These are phyloP conservation scores for Leucocoprinus leucothites DNA, from an alignment of 768 basidiomycete species.

Conservation along the genomic window DNA sequence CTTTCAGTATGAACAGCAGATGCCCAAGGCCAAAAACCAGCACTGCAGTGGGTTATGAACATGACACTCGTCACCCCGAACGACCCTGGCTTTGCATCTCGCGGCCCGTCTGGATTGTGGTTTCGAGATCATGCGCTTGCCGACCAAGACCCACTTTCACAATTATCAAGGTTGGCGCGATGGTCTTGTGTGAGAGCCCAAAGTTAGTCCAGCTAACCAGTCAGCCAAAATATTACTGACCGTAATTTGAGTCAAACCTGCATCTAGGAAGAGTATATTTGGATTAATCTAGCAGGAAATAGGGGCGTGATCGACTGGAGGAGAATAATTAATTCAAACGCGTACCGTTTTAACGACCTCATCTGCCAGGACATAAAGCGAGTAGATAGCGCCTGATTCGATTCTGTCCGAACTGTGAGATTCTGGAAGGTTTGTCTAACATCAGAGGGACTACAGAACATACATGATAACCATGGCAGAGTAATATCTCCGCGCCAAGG, in stretches of 20 bases:
- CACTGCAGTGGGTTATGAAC: no score
- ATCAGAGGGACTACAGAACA: no score
- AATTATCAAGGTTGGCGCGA: not conserved
- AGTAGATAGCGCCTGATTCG: slow-evolving; percentile 30
- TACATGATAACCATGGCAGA: slow-evolving; percentile 26
- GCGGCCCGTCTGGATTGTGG: no score
- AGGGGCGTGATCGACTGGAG: no score
- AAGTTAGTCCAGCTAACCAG: not conserved
- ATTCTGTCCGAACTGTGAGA: slow-evolving; percentile 17
- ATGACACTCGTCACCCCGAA: no score
- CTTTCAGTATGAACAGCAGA: no score
- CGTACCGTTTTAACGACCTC: slow-evolving; percentile 20
- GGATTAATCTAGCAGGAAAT: not conserved
- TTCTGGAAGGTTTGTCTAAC: no score
- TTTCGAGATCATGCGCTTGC: not conserved
- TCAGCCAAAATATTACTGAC: slow-evolving; percentile 15
- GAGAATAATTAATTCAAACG: not conserved
- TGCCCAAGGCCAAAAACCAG: no score
- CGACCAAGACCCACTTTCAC: not conserved
- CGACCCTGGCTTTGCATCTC: no score
- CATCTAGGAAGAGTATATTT: slow-evolving; percentile 14
- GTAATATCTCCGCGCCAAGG: slow-evolving; percentile 20
- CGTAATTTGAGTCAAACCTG: slow-evolving; percentile 24
- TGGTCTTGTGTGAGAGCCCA: not conserved
- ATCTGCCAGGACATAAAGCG: slow-evolving; percentile 24